Evolutionary conservation across 1,139 yeast genomes (phyloP), one percentile per base, ranked within the genome.

Genomic region (Blastobotrys persicus): DNA sequence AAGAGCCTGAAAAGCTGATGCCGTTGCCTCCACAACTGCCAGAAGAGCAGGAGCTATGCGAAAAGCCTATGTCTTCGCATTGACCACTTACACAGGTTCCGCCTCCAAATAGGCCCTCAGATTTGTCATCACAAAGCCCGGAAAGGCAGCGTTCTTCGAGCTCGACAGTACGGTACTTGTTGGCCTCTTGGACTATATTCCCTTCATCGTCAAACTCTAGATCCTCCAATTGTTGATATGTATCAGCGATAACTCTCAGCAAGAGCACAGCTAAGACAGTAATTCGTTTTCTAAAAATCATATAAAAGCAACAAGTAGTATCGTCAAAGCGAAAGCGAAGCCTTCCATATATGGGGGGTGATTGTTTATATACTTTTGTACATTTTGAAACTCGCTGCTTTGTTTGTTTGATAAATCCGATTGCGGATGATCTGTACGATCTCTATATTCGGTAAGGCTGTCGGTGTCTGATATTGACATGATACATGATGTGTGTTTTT

Each of bases 111-210:
- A 11, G 7, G 3, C 41, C 41, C n/a, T 12, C 18, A 3, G 14
- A 4, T 9, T 13, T 23, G 7, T 19, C n/a, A 4, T 18, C 16
- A 19, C 41, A 37, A 12, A 37, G n/a, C 7, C 41, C 41, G 12
- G 41, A 18, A 19, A 37, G 41, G 28, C 41, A 37, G 17, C 41
- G 4, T n/a, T 37, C 41, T 18, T 37, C 28, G 2, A 37, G 41
- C 19, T 37, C 41, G 12, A 37, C 28, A 3, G 41, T 7, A 19
- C 28, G 26, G 7, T 18, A 12, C n/a, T 4, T 13, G 28, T 37
- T 19, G 17, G 28, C 41, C 12, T 17, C 16, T 19, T 37, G 41
- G 17, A 17, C 17, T 18, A 19, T n/a, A 9, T 19, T 37, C 4
- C 14, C 41, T 17, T 19, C 41, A 9, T 12, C 4, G 28, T 23